These are phyloP conservation scores for Stagonosporopsis cucurbitacearum DNA, from an alignment of 2,329 filamentous ascomycete genomes.

Conservation along the genomic window DNA sequence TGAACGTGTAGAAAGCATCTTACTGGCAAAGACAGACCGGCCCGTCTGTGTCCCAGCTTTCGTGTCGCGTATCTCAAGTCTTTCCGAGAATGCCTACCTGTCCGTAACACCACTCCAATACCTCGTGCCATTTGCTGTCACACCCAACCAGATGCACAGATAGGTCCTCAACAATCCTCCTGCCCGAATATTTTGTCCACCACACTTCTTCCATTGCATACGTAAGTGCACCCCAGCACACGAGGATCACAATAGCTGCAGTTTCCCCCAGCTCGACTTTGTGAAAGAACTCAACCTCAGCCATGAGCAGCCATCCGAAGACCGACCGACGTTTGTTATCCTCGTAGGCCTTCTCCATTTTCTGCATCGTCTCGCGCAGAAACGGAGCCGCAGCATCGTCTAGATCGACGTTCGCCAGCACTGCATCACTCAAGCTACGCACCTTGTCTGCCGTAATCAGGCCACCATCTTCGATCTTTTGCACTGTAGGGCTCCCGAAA, in stretches of 20 bases:
- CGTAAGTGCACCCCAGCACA: constrained; percentile 1
- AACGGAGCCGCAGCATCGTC: not conserved
- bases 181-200: constrained; percentile 3
- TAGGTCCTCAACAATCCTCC: constrained; percentile 2
- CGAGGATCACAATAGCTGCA: constrained; percentile 1
- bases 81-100: not conserved
- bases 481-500: not conserved
- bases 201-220: constrained; percentile 2
- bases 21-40: not conserved
- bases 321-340: constrained; percentile 2
- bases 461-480: not conserved
- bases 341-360: constrained; percentile 3
- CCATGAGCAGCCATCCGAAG: constrained; percentile 3
- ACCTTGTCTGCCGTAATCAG: not conserved
- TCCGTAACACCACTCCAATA: constrained; percentile 3
- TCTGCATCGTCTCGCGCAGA: constrained; percentile 1
- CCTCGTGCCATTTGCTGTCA: not conserved
- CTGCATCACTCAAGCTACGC: not conserved
- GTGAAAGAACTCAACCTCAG: not conserved
- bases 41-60: not conserved
- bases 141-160: not conserved
- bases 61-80: not conserved
- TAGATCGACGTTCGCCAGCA: not conserved
- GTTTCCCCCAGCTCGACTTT: not conserved
- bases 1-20: not conserved